Evolutionary conservation across 2,329 filamentous ascomycete species (phyloP), one percentile per base, ranked within the genome.

Genomic region (Fusarium sp.): DNA sequence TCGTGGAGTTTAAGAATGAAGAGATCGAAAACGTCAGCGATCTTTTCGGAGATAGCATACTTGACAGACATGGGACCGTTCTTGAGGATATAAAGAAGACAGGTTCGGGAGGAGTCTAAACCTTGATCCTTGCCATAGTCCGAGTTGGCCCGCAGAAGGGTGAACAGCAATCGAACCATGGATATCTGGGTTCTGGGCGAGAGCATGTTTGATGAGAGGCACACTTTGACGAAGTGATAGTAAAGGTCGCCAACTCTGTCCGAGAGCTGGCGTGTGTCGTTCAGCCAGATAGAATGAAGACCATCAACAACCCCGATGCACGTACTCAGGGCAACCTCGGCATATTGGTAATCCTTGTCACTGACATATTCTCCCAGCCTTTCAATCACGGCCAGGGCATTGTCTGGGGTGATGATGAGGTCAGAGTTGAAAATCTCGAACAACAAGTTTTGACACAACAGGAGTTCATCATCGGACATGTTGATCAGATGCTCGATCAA

Each of bases 1-100:
- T 97, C 94, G 76, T 99, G 96, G 53, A 92, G 87, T 74, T 92
- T 92, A 2, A 98, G 87, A n/a, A 95, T 87, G 78, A 93, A 98
- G 2, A 93, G 87, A 14, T 91, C 89, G 80, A 99, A 99, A 29
- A 99, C 87, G 7, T 86, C 85, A 1, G 94, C 90, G 20, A 98
- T 85, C 4, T 88, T 87, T 64, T 90, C 85, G 0, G 93, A 92
- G 62, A 98, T 89, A 67, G 89, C 89, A 77, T 93, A 95, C 77
- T 97, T 96, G 55, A 96, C 92, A 12, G 86, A 81, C 77, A 96
- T 89, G 62, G 89, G 86, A 1, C 92, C 91, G 16, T 88, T 85
- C 46, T 88, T 84, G 9, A 98, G 85, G 24, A 98, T 89, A 12
- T 87, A 87, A 64, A 98, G 91, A 5, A 98, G 86, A 57, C 89